Evolutionary conservation across 2,329 filamentous ascomycete species (phyloP), one percentile per base, ranked within the genome.

Genomic region (Aspergillus sp.): DNA sequence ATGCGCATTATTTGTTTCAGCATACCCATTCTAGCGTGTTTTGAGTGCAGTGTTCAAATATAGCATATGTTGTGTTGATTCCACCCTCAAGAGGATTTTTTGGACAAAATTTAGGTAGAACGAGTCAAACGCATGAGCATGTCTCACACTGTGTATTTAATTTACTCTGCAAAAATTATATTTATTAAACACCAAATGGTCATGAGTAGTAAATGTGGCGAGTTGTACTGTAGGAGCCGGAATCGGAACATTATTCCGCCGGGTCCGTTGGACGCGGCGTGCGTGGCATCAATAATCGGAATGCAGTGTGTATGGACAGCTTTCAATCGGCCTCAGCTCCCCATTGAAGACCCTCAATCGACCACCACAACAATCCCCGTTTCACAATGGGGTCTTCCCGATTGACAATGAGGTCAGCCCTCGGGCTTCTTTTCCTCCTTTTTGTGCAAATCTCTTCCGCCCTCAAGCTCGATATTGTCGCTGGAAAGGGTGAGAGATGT

Each of bases 401-500:
- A 55, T 56, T 71, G 50, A 69, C 61, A 25, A 62, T 72, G 68
- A 68, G 65, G 68, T 68, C 68, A 35, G 54, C 73, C 55, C 54
- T 72, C 50, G 49, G 68, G 49, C 58, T 76, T 41, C 60, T 76
- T 23, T 56, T 66, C n/a, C 66, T 77, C 7, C 63, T 75, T 27
- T 62, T 76, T 37, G 62, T 72, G 11, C 70, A 75, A 53, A 62
- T 79, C 41, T 70, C 79, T 41, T 77, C 79, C 41, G 92, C 92
- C 59, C 87, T 99, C 70, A 97, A 96, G 81, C 97, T 99, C 83
- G 95, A 99, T 70, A 86, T 99, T 61, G 78, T 85, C 68, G 91
- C 92, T 61, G 82, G 84, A 46, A 86, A 83, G 70, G 85, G 88
- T 71, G 90, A 93, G 79, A 86, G 93, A 80, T 99, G 95, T 81